phyloP scores from a whole-genome alignment of 2,329 filamentous ascomycete genomes.

The Pseudonectria foliicola region DNA sequence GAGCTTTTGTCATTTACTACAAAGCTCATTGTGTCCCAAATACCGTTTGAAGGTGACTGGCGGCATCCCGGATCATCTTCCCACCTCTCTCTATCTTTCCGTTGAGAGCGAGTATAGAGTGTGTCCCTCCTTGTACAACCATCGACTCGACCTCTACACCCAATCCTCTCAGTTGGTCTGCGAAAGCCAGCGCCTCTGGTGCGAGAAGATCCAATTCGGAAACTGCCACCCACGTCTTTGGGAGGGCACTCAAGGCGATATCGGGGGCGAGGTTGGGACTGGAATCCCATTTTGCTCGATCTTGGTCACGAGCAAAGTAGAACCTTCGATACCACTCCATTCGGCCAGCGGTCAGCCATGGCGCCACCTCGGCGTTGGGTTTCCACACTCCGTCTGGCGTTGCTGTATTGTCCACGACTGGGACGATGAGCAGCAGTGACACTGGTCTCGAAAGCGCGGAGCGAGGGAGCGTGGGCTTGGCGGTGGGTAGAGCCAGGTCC shows the following conservation, averaged over 20 bases:
- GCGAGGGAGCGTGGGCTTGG: slow-evolving; percentile 10
- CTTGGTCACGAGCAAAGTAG: slow-evolving; percentile 21
- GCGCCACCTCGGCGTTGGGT: slow-evolving; percentile 20
- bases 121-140: slow-evolving; percentile 16
- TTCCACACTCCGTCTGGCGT: slow-evolving; percentile 19
- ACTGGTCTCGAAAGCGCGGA: slow-evolving; percentile 2
- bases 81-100: slow-evolving; percentile 16
- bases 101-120: slow-evolving; percentile 21
- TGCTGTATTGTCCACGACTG: slow-evolving; percentile 30
- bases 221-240: slow-evolving; percentile 25
- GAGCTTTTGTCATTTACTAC: neutral
- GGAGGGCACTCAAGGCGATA: slow-evolving; percentile 18
- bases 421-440: slow-evolving; percentile 21
- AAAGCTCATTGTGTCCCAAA: slow-evolving; percentile 10
- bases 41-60: slow-evolving; percentile 13
- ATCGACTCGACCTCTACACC: slow-evolving; percentile 14
- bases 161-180: slow-evolving; percentile 16
- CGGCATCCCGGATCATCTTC: slow-evolving; percentile 16
- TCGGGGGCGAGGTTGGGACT: slow-evolving; percentile 25
- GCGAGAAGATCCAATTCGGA: slow-evolving; percentile 28
- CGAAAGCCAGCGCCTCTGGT: slow-evolving; percentile 24
- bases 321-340: slow-evolving; percentile 31
- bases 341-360: slow-evolving; percentile 26
- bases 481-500: slow-evolving; percentile 9
- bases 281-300: slow-evolving; percentile 23